Conservation (phyloP, 2,329 filamentous ascomycete species). For the Monilinia vaccinii-corymbosi region DNA sequence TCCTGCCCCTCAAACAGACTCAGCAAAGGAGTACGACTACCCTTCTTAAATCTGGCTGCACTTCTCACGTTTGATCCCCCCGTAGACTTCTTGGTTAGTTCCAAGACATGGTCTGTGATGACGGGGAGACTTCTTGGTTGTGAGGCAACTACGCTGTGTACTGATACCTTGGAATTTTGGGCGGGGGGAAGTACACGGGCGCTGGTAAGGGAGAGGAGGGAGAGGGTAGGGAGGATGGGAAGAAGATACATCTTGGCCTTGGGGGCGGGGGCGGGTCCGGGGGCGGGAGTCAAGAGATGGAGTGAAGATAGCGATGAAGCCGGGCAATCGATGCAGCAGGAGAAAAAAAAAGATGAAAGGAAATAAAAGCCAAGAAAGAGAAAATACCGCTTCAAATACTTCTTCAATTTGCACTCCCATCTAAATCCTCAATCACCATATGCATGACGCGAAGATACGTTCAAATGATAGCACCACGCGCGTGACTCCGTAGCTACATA, state of each 20-base stretch:
- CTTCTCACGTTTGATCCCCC: not conserved
- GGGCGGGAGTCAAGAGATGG: not conserved
- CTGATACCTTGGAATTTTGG: not conserved
- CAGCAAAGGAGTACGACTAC: not conserved
- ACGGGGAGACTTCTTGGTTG: not conserved
- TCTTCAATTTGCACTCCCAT: too few relatives aligned
- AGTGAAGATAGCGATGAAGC: not conserved
- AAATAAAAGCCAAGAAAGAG: not conserved
- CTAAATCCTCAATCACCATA: too few relatives aligned
- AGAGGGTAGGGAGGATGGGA: not conserved
- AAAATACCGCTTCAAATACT: not conserved
- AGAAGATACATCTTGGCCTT: not conserved
- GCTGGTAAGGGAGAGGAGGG: not conserved
- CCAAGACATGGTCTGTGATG: slow-evolving; percentile 5
- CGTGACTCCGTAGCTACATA: not conserved
- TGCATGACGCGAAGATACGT: not conserved
- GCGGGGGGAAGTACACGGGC: not conserved
- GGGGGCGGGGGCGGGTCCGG: too few relatives aligned
- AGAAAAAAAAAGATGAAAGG: too few relatives aligned
- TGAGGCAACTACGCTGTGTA: not conserved
- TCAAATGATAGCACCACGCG: not conserved
- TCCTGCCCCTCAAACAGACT: slow-evolving; percentile 2
- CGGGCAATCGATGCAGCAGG: not conserved
- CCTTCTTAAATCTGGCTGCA: slow-evolving; percentile 1
- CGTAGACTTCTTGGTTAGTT: not conserved